These are phyloP conservation scores for Microsporum canis DNA, from an alignment of 2,329 filamentous ascomycete genomes.

Conservation along the genomic window DNA sequence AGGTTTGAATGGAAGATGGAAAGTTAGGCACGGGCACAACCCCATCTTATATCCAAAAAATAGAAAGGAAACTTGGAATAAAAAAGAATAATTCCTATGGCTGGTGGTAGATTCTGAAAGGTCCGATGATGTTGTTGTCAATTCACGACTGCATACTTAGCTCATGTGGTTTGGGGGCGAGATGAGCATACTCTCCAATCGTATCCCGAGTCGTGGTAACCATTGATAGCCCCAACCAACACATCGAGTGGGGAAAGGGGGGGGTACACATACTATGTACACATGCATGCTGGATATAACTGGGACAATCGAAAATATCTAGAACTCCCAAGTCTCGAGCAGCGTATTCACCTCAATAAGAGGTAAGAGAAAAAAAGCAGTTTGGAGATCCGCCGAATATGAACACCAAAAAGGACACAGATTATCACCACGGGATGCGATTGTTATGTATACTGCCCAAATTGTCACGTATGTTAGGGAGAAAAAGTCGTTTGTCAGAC, in stretches of 20 bases:
- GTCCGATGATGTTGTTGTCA: background rate
- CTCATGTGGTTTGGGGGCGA: constrained; percentile 1
- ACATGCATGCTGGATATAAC: background rate
- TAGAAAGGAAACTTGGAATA: background rate
- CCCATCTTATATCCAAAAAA: background rate
- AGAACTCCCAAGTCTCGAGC: background rate
- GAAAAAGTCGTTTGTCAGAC: background rate
- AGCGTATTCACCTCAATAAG: background rate
- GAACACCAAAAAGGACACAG: background rate
- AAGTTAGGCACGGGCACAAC: background rate
- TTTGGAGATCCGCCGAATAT: background rate
- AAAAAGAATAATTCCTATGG: background rate
- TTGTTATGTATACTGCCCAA: background rate
- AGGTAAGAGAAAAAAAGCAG: background rate
- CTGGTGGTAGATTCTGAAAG: background rate
- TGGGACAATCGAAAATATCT: background rate
- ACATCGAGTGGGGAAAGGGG: background rate
- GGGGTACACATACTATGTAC: background rate
- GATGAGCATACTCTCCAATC: background rate
- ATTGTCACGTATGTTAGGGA: background rate
- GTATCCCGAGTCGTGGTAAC: background rate
- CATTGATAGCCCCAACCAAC: constrained; percentile 1
- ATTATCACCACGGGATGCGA: background rate
- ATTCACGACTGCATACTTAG: background rate
- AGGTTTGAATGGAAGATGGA: background rate